These are phyloP conservation scores for Glebionis coronaria DNA, from an alignment of 129 eudicot genomes.

Conservation along the genomic window DNA sequence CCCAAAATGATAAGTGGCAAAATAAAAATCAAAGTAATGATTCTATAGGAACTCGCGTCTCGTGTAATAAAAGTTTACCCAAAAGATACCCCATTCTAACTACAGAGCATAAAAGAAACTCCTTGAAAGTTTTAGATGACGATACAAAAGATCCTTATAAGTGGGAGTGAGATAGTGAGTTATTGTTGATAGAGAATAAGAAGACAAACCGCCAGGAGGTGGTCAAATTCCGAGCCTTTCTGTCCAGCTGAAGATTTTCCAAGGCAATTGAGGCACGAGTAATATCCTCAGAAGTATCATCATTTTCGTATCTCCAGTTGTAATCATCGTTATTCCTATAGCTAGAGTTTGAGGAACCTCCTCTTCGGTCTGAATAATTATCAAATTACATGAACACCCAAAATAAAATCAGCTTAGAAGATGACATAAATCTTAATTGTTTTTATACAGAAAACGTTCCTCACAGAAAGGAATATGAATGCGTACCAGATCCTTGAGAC, in stretches of 20 bases:
- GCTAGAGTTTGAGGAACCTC: constrained; percentile 69
- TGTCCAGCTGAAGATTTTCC: constrained; percentile 87
- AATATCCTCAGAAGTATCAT: constrained; percentile 66
- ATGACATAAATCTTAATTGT: not conserved
- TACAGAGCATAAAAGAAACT: not conserved
- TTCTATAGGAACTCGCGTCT: not conserved
- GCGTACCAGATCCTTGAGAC: constrained; percentile 88
- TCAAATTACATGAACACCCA: not conserved
- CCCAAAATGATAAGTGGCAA: not conserved
- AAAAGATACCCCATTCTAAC: not conserved
- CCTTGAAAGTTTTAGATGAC: not conserved
- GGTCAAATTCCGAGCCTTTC: constrained; percentile 71
- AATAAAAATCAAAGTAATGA: not conserved
- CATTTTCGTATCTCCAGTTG: constrained; percentile 85
- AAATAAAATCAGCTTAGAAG: not conserved
- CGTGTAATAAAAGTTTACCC: not conserved
- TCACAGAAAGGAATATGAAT: not conserved
- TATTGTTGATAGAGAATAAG: constrained; percentile 7
- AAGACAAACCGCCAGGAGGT: constrained; percentile 77
- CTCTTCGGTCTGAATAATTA: constrained; percentile 59
- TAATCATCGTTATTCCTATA: constrained; percentile 72
- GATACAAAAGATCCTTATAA: not conserved
- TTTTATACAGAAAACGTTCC: not conserved
- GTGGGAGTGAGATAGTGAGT: not conserved
- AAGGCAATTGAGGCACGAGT: constrained; percentile 69